Evolutionary conservation across 345 rosid species (phyloP), one percentile per base, ranked within the genome.

Genomic region (Eutrema heterophyllum): DNA sequence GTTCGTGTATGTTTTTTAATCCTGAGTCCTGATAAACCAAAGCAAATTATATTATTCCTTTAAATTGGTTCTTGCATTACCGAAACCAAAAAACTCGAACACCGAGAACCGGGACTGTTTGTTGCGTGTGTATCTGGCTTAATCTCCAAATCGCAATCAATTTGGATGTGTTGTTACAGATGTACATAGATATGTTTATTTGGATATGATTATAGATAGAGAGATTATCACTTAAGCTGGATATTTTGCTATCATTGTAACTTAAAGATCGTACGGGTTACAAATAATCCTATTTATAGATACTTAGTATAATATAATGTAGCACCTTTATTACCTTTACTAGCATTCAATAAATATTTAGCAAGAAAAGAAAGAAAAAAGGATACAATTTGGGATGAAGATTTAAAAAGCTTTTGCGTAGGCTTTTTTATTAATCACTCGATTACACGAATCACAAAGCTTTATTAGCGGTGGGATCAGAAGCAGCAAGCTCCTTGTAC

Each of bases 401-500:
- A 46, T 46, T 21, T n/a, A 4, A 63, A 18, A 62, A 58, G 5
- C 6, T 15, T 64, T 54, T 46, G 24, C 2, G 30, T 32, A 21
- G 38, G 29, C 6, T 11, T 46, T 27, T 68, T 59, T 55, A 76
- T 76, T 63, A 54, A 69, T 13, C 64, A 44, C 55, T 49, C 5
- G 53, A 66, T 18, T 57, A 65, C 14, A 15, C 41, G 38, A 61
- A 44, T 73, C 76, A 62, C 43, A 27, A 71, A 75, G 70, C 75
- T 70, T 64, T 77, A 48, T 70, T 69, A 16, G 79, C 77, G 8
- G 86, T 74, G 35, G 87, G 87, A 70, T 88, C 97, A 5, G 83
- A 78, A 5, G 81, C 53, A 48, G 85, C 81, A 52, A 95, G 88
- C 74, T 85, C 88, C 11, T 83, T 82, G 49, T 90, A 95, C 99